Percentiles rank a stretch among this genome's conserved stretches.
Conservation (phyloP, 169 alveolate species). For the Plasmodium chabaudi region DNA sequence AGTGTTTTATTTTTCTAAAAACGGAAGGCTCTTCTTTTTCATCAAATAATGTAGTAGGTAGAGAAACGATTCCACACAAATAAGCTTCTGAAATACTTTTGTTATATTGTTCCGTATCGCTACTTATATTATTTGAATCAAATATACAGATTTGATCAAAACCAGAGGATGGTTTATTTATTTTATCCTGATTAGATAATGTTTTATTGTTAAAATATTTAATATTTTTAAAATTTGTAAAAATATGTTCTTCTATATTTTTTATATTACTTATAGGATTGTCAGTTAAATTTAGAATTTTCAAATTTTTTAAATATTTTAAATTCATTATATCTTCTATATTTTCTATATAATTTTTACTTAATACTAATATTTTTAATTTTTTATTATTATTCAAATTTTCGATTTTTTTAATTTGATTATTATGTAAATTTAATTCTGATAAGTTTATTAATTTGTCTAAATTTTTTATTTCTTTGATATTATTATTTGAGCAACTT, state of each 20-base stretch:
- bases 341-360: constrained; percentile 37
- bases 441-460: constrained; percentile 15
- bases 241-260: constrained; percentile 2
- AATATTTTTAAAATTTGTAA: constrained; percentile 7
- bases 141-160: too few species aligned
- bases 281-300: constrained; percentile 42
- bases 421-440: constrained; percentile 59
- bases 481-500: constrained; percentile 48
- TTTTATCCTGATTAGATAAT: background rate
- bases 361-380: constrained; percentile 51
- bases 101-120: constrained; percentile 17
- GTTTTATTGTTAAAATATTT: constrained; percentile 41
- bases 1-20: constrained; percentile 20
- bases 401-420: constrained; percentile 46
- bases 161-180: background rate
- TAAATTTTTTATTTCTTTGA: constrained; percentile 54
- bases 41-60: constrained; percentile 32
- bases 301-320: constrained; percentile 31
- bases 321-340: constrained; percentile 22
- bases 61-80: constrained; percentile 14
- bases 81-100: constrained; percentile 42
- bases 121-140: background rate
- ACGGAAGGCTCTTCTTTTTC: constrained; percentile 37
- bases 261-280: constrained; percentile 45
- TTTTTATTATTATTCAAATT: constrained; percentile 40